Conservation (phyloP, 2,329 filamentous ascomycete genomes). For the Phyllosticta citrichinensis region DNA sequence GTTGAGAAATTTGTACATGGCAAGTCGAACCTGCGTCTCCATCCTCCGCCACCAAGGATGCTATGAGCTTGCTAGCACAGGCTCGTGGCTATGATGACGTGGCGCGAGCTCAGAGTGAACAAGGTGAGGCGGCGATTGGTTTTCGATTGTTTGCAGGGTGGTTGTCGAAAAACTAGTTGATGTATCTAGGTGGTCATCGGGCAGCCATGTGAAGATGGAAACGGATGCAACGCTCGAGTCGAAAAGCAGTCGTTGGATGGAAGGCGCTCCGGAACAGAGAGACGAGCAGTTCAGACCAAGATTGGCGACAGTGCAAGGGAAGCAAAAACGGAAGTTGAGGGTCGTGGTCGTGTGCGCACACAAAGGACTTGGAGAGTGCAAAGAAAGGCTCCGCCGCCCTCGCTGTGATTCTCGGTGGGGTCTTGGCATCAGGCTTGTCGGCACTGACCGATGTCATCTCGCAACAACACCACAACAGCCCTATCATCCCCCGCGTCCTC, state of each 20-base stretch:
- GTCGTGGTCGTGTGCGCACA: constrained; percentile 1
- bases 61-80: constrained; percentile 2
- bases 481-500: neutral
- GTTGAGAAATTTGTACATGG: neutral
- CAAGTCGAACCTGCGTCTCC: constrained; percentile 9
- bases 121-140: neutral
- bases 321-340: neutral
- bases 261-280: neutral
- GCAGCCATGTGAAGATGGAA: constrained; percentile 7
- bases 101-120: neutral
- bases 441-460: neutral
- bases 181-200: constrained; percentile 6
- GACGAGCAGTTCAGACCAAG: neutral
- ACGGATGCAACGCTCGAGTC: neutral
- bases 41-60: constrained; percentile 10
- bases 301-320: neutral
- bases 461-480: neutral
- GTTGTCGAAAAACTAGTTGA: constrained; percentile 4
- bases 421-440: neutral
- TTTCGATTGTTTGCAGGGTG: neutral
- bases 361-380: neutral
- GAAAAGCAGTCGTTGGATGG: neutral
- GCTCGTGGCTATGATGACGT: neutral
- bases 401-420: neutral
- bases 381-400: constrained; percentile 1